These are phyloP conservation scores for Camellia lanceoleosa DNA, from an alignment of 148 eudicot genomes.

Conservation along the genomic window DNA sequence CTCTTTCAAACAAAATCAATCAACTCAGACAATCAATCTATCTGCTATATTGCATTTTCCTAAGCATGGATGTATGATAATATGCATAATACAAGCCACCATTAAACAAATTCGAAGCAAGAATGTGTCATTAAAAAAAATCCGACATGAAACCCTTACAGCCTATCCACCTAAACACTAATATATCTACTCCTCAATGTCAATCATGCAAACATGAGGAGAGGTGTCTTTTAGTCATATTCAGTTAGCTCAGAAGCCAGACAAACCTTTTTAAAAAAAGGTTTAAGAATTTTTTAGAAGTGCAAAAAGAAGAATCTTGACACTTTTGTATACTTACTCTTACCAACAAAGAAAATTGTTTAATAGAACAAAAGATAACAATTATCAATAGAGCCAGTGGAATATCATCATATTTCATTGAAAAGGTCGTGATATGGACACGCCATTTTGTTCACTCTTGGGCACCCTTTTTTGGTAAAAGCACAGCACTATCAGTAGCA, in stretches of 20 bases:
- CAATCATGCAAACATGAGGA: slow-evolving; percentile 38
- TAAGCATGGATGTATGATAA: slow-evolving; percentile 7
- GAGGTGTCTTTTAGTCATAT: slow-evolving; percentile 2
- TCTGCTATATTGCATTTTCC: background rate
- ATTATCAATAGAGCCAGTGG: no score
- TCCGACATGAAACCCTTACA: slow-evolving; percentile 6
- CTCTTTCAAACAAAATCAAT: background rate
- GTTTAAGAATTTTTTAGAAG: background rate
- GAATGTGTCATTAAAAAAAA: slow-evolving; percentile 1
- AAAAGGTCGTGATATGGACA: no score
- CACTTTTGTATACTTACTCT: slow-evolving; percentile 16
- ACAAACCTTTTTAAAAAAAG: slow-evolving; percentile 1
- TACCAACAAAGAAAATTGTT: slow-evolving; percentile 4
- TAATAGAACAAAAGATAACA: no score
- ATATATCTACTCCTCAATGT: slow-evolving; percentile 11
- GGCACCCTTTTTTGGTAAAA: no score
- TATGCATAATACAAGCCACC: background rate
- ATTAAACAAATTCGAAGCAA: slow-evolving; percentile 8
- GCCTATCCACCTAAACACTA: slow-evolving; percentile 14
- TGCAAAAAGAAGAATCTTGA: slow-evolving; percentile 20
- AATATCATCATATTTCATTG: no score
- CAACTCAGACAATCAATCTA: background rate
- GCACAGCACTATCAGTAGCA: no score
- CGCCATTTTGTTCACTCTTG: no score
- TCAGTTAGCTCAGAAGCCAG: slow-evolving; percentile 9